Percentiles rank a stretch among this genome's conserved stretches.
Evolutionary conservation across 2,329 filamentous ascomycete genomes (phyloP).

Genomic region (Aspergillus sergii): DNA sequence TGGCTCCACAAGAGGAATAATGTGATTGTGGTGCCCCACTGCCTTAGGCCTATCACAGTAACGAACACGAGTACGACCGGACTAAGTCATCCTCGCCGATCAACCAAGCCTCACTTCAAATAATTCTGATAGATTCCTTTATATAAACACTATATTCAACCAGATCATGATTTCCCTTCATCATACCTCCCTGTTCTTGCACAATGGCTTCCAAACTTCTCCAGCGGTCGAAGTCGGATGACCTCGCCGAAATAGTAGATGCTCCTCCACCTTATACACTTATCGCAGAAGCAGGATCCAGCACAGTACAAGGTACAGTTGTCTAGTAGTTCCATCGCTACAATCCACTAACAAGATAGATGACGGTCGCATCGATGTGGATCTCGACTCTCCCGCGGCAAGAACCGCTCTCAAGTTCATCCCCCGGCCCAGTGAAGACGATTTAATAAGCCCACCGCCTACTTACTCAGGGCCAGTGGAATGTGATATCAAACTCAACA

Average conservation of each 20-base stretch:
- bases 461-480: constrained; percentile 13
- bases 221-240: background rate
- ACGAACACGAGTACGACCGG: background rate
- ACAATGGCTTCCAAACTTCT: background rate
- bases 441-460: constrained; percentile 19
- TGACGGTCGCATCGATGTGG: constrained; percentile 26
- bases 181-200: background rate
- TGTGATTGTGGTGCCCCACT: background rate
- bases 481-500: constrained; percentile 45
- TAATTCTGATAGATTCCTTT: background rate
- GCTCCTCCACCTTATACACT: background rate
- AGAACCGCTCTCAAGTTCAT: constrained; percentile 19
- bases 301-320: background rate
- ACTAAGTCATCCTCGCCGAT: background rate
- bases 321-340: background rate
- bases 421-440: constrained; percentile 13
- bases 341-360: constrained; percentile 1
- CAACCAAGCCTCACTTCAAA: background rate
- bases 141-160: background rate
- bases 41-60: background rate
- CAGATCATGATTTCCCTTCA: background rate
- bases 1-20: background rate
- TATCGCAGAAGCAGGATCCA: background rate
- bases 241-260: background rate
- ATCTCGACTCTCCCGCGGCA: constrained; percentile 22